These are phyloP conservation scores for Pleurotus djamor DNA, from an alignment of 768 basidiomycete genomes.

Conservation along the genomic window DNA sequence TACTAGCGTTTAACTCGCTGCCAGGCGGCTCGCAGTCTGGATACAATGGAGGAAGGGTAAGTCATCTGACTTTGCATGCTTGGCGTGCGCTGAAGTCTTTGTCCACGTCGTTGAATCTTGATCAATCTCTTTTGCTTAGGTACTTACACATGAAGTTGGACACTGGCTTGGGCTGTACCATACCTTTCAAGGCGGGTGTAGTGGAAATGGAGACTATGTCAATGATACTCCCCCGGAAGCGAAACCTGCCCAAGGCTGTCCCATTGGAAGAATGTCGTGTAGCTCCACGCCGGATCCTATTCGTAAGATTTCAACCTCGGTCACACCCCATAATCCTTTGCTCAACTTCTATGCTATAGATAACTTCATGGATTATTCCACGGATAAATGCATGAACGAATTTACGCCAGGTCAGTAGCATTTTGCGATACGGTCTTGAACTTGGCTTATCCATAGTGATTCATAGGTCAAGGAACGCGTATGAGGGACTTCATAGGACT, in stretches of 20 bases:
- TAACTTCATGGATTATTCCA: neutral
- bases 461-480: neutral
- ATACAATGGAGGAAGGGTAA: neutral
- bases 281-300: neutral
- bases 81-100: conserved; percentile 13
- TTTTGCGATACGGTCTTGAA: neutral
- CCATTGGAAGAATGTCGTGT: conserved; percentile 16
- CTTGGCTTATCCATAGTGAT: neutral
- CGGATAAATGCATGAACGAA: neutral
- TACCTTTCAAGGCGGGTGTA: conserved; percentile 40
- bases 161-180: conserved; percentile 49
- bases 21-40: neutral
- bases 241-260: conserved; percentile 27
- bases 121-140: conserved; percentile 14
- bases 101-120: neutral
- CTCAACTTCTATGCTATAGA: neutral
- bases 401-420: neutral
- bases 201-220: conserved; percentile 32
- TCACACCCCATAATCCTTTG: neutral
- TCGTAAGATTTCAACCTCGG: neutral
- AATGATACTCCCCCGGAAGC: conserved; percentile 37
- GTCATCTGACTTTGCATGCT: neutral
- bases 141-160: conserved; percentile 41
- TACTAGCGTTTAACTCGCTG: conserved; percentile 23
- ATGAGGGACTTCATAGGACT: neutral